Base-by-base conservation (phyloP, 345 rosid genomes). In the Aquilaria sinensis region DNA sequence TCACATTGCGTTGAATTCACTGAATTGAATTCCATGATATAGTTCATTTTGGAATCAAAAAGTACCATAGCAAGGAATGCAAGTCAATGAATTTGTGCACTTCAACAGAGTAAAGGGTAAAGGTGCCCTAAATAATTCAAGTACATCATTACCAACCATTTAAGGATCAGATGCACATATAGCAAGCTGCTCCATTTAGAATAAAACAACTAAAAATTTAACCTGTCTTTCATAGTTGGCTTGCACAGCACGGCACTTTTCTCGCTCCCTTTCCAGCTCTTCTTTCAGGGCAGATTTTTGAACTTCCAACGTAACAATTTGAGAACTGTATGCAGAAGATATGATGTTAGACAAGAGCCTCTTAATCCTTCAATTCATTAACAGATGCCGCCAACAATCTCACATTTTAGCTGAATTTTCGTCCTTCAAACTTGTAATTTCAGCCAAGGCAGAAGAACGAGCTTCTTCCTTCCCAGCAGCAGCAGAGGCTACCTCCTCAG, bases 161-260 rank as follows among this genome's bases (percentile, higher is more conserved):
- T 30, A 49, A 61, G 43, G 2, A 37, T 37, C 56, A 56, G 52
- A 12, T 62, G 46, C 23, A 53, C 63, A 4, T 15, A 8, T 37
- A 37, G 7, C 43, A 37, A 37, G 43, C 43, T 37, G 43, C 55
- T 53, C 57, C 57, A 23, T 53, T 10, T 16, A 5, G 12, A 6
- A 37, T 4, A 11, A 49, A 49, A 11, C 5, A 37, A 49, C 29
- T 52, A 16, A 46, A 37, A 61, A 63, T 65, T 61, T 55, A 51
- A 94, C 99, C 97, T 94, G 99, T 82, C 96, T 79, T 82, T 94
- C 99, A 63, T 94, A 94, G 70, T 94, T 94, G 56, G 85, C 76
- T 73, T 90, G 95, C 64, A 96, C 87, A 72, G 78, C 58, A 54
- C 84, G 85, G 90, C 97, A 83, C 64, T 83, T 76, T 66, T 81